These are phyloP conservation scores for Claviceps sorghi DNA, from an alignment of 2,329 filamentous ascomycete genomes.

Conservation along the genomic window DNA sequence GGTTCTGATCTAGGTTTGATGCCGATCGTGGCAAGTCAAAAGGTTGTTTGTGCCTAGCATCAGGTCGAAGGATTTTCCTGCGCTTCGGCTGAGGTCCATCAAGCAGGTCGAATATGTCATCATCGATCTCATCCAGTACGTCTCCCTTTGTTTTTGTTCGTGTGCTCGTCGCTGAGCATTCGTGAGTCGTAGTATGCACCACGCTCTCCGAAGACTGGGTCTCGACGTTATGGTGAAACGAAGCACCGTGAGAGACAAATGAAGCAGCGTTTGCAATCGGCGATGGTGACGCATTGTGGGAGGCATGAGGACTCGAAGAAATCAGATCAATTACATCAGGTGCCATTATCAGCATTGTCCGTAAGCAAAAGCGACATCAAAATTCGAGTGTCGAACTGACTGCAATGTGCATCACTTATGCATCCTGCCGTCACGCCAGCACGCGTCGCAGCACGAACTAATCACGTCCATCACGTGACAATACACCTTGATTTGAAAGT, in stretches of 20 bases:
- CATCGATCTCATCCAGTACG: not conserved
- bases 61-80: not conserved
- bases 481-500: too few species aligned
- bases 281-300: not conserved
- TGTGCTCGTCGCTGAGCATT: not conserved
- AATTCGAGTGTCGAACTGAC: not conserved
- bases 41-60: not conserved
- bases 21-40: not conserved
- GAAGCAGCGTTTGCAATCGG: not conserved
- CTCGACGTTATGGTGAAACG: not conserved
- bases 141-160: not conserved
- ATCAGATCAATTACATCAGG: constrained; percentile 22
- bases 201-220: not conserved
- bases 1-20: not conserved
- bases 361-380: not conserved
- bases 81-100: constrained; percentile 1
- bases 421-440: not conserved
- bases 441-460: not conserved
- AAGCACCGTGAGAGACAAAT: not conserved
- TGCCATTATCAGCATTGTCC: constrained; percentile 12
- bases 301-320: constrained; percentile 20
- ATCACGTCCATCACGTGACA: constrained; percentile 1
- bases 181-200: not conserved
- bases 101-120: not conserved
- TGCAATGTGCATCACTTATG: not conserved